Evolutionary conservation across 805 yeast genomes (phyloP), one percentile per base, ranked within the genome.

Genomic region (Priceomyces melissophilus): DNA sequence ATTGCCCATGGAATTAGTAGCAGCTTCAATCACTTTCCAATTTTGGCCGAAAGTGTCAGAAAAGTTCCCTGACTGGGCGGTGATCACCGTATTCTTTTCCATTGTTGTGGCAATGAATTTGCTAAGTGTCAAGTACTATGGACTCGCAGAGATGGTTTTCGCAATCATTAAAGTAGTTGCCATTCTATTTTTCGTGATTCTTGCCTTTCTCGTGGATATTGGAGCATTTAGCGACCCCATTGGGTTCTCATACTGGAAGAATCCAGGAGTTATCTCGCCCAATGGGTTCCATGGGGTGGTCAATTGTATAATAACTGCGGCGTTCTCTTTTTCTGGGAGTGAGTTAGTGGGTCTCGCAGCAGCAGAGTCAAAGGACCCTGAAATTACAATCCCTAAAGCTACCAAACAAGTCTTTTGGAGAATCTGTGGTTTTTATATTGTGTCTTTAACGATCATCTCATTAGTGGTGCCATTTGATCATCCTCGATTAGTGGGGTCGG

Each of bases 371-470:
- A 59, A 52, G 30, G 54, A 62, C 47, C 69, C 69, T 3, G 44
- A 62, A 16, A 51, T 49, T 27, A 54, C 58, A 7, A 51, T 63
- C 31, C 69, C 69, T 8, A 52, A 53, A 25, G 69, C 69, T 11
- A 58, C 60, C 33, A 59, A 59, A 39, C 66, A 63, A 41, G 84
- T 82, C 5, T 82, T 84, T 65, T 83, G 88, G 87, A 73, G 89
- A 60, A 79, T 84, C 41, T 64, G 79, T 11, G 56, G 81, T 40
- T 83, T 84, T 56, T 85, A 85, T 64, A 64, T 84, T 48, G 35
- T 71, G 68, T 52, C 77, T 66, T 37, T 65, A 32, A 57, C 57
- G 15, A 12, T 44, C n/a, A 32, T 41, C 15, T 30, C 38, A 12
- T 33, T 39, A 27, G 36, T 43, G 33, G 61, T 45, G 4, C 47